A percentile compares a stretch with the other conserved stretches of the same genome.
phyloP scores from a whole-genome alignment of 148 eudicot species.

The Vaccinium corymbosum region DNA sequence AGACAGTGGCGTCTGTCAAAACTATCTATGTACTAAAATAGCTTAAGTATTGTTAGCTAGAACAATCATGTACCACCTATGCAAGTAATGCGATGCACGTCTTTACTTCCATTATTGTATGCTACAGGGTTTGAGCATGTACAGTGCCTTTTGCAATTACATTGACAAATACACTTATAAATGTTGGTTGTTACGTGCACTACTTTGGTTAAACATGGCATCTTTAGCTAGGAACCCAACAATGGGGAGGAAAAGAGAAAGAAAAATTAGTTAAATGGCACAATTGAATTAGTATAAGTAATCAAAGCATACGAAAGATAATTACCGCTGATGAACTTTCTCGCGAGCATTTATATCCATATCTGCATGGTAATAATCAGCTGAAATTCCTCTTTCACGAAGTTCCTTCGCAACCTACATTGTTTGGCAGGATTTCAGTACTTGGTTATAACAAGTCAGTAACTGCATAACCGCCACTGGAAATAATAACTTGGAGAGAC shows the following conservation, averaged over 20 bases:
- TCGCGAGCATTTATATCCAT: constrained; percentile 88
- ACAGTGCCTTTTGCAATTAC: background rate
- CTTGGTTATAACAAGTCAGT: background rate
- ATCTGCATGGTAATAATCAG: constrained; percentile 93
- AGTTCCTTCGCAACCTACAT: constrained; percentile 85
- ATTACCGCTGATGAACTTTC: constrained; percentile 75
- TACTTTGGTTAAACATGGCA: background rate
- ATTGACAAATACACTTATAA: background rate
- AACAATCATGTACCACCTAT: background rate
- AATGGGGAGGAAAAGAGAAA: background rate
- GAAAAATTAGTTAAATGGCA: background rate
- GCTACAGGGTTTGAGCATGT: background rate
- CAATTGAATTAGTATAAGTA: background rate
- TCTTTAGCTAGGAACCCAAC: constrained; percentile 5
- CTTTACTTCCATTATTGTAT: background rate
- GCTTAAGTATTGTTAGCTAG: background rate
- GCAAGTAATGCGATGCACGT: background rate
- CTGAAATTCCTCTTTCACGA: constrained; percentile 75
- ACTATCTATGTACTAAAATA: background rate
- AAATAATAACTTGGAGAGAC: background rate
- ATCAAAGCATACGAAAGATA: constrained; percentile 1
- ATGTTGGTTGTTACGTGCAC: too few relatives aligned
- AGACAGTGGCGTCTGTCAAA: background rate
- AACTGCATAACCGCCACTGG: background rate
- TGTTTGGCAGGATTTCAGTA: constrained; percentile 13